phyloP scores from a whole-genome alignment of 495 filamentous ascomycete genomes.

The Xylaria nigripes region DNA sequence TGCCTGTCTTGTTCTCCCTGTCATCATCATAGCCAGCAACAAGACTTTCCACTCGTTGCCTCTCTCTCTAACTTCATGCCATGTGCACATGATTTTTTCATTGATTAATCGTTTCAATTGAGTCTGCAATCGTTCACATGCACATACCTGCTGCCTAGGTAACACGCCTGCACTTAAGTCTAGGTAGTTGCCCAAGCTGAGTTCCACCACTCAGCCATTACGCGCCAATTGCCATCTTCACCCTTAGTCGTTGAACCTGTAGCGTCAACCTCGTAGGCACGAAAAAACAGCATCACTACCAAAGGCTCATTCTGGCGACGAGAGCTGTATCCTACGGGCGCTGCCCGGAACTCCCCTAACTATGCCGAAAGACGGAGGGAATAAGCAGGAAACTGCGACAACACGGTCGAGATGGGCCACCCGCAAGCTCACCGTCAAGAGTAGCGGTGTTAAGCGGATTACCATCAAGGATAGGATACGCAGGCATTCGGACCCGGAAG shows the following conservation, averaged over 20 bases:
- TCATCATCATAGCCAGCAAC: conserved; percentile 23
- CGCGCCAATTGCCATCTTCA: not conserved
- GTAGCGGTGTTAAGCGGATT: conserved; percentile 68
- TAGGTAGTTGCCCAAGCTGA: not conserved
- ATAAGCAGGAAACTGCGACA: conserved; percentile 39
- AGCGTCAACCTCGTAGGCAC: not conserved
- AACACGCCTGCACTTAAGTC: not conserved
- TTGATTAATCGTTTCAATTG: not conserved
- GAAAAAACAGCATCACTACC: not conserved
- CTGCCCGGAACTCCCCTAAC: conserved; percentile 37
- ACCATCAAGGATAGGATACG: conserved; percentile 76
- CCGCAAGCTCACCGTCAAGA: conserved; percentile 64
- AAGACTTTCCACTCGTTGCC: conserved; percentile 15
- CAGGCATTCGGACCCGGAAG: conserved; percentile 50
- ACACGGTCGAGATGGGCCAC: conserved; percentile 88
- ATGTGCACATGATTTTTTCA: not conserved
- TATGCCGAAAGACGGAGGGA: conserved; percentile 39
- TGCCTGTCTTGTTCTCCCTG: conserved; percentile 14
- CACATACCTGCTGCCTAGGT: not conserved
- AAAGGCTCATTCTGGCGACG: conserved; percentile 31
- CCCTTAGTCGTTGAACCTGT: not conserved
- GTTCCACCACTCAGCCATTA: not conserved
- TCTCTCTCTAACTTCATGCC: not conserved
- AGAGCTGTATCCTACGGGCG: conserved; percentile 40
- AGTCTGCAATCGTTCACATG: not conserved